Base-by-base conservation (phyloP, 495 filamentous ascomycete species). In the Hypoxylon fuscum region DNA sequence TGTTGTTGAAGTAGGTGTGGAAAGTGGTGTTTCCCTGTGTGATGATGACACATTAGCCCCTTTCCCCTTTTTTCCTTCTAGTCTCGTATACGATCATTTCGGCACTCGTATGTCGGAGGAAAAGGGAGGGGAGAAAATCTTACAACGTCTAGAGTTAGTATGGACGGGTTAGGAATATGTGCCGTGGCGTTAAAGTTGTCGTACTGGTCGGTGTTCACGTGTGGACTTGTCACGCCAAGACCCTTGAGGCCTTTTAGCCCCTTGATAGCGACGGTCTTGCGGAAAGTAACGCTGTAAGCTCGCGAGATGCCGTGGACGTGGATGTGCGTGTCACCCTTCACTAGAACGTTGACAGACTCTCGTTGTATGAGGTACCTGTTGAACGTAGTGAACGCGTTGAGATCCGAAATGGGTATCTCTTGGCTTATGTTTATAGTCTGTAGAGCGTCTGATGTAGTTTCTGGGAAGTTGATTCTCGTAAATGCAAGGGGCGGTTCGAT, bases 151-250 rank as follows among this genome's bases (percentile, higher is more conserved):
- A 93, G 75, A 5, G 83, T 84, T 72, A 91, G 76, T 47, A 86
- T 72, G 2, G 89, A 87, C 4, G 82, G 83, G 68, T 94, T 94
- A 54, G 90, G 90, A 32, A 94, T 89, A 48, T 67, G 76, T 31
- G 85, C 81, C 3, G 75, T 81, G 63, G 85, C 90, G 27, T 81
- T 75, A 77, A 90, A 83, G 74, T 92, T 92, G 46, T 81, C 77
- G 46, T 80, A 79, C 47, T 80, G 74, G 18, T 67, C 35, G 46
- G 78, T 45, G 41, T 81, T 62, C 48, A 89, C 79, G 37, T 70
- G 70, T 62, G 84, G 76, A 15, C 82, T 71, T 23, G 79, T 74
- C 27, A 90, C 78, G 7, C 76, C 76, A 62, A 88, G 85, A 55
- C 89, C 87, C 12, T 75, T 71, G 44, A 92, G 81, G 49, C 77